Conservation (phyloP, 129 eudicot genomes). For the Oenanthe sinensis region DNA sequence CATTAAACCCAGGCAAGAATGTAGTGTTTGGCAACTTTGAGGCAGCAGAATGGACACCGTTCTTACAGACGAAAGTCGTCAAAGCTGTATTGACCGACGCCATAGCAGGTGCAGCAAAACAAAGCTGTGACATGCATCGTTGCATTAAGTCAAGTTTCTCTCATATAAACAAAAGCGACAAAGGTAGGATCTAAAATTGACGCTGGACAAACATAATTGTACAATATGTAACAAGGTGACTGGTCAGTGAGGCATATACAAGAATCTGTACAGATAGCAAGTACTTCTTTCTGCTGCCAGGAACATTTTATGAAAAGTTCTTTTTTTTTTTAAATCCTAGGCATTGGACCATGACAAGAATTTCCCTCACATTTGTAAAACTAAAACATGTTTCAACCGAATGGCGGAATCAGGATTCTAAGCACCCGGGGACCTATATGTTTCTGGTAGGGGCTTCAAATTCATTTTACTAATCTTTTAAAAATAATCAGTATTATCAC, state of each 20-base stretch:
- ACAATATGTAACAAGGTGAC: neutral
- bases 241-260: neutral
- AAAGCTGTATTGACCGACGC: conserved; percentile 71
- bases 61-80: conserved; percentile 55
- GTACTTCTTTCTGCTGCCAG: neutral
- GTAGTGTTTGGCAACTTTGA: conserved; percentile 41
- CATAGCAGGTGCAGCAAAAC: conserved; percentile 31
- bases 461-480: too few species aligned
- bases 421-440: too few species aligned
- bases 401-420: too few species aligned
- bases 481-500: too few species aligned
- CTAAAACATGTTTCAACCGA: neutral
- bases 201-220: conserved; percentile 1
- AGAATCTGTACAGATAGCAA: neutral
- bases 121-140: neutral
- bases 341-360: too few species aligned
- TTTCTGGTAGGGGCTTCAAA: too few species aligned
- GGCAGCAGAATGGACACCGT: conserved; percentile 30
- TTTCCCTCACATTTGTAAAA: neutral
- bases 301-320: neutral
- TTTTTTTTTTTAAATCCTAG: too few species aligned
- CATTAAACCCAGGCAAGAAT: conserved; percentile 61
- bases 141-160: neutral
- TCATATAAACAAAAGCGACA: neutral
- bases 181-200: neutral